Percentiles rank a stretch among this genome's conserved stretches.
phyloP scores from a whole-genome alignment of 345 rosid genomes.

The Populus simonii region DNA sequence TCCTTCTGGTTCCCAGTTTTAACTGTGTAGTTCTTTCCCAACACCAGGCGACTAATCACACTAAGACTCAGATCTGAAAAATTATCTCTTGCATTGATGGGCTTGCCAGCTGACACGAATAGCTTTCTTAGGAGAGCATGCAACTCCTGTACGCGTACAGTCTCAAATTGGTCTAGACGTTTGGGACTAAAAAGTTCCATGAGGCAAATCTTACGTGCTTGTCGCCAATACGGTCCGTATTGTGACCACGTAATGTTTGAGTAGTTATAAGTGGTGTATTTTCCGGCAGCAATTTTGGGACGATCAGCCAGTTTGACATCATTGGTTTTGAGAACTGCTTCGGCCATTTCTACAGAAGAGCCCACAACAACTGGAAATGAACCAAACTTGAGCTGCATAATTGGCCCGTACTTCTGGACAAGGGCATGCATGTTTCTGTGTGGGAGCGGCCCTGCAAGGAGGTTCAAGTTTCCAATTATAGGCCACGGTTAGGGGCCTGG shows the following conservation, averaged over 20 bases:
- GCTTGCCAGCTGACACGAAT: slow-evolving; percentile 11
- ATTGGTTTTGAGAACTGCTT: slow-evolving; percentile 46
- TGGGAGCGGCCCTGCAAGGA: slow-evolving; percentile 51
- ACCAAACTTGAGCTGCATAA: slow-evolving; percentile 57
- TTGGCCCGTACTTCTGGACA: slow-evolving; percentile 50
- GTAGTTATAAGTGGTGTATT: slow-evolving; percentile 62
- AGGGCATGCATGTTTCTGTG: slow-evolving; percentile 54
- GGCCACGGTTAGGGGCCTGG: slow-evolving; percentile 73
- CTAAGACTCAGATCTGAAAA: slow-evolving; percentile 45
- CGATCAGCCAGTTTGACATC: slow-evolving; percentile 43
- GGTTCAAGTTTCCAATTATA: slow-evolving; percentile 61
- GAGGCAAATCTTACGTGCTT: slow-evolving; percentile 55
- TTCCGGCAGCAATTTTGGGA: slow-evolving; percentile 53
- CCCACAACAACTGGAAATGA: slow-evolving; percentile 48
- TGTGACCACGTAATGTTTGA: slow-evolving; percentile 59
- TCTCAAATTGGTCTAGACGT: slow-evolving; percentile 51
- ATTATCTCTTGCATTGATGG: slow-evolving; percentile 34
- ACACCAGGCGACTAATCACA: slow-evolving; percentile 60
- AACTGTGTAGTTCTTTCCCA: slow-evolving; percentile 58
- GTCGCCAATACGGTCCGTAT: slow-evolving; percentile 70
- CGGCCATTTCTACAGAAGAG: slow-evolving; percentile 54
- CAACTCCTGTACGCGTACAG: slow-evolving; percentile 51
- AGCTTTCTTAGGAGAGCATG: slow-evolving; percentile 25
- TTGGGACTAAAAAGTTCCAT: slow-evolving; percentile 57
- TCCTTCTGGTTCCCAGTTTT: slow-evolving; percentile 17